Base-by-base conservation (phyloP, 495 filamentous ascomycete species). In the Opeltia flavorubescens region DNA sequence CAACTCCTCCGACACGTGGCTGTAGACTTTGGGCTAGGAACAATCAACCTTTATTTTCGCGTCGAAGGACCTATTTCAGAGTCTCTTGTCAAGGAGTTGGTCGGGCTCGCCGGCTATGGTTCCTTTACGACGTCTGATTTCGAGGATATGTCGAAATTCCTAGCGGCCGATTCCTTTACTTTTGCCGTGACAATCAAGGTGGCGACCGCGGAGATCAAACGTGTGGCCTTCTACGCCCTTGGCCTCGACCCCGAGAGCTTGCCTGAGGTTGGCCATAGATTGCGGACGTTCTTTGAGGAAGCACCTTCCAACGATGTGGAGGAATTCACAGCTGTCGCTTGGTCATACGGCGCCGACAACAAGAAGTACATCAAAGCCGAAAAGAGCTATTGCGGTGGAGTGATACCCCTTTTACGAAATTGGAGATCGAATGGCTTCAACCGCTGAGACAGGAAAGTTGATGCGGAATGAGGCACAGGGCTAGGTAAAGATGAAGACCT, bases 181-280 rank as follows among this genome's bases (percentile, higher is more conserved):
- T 50, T 50, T 27, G 47, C 36, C 3, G 42, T 43, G 18, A 52
- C 50, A 15, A 42, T 50, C 7, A 41, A 31, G 6, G 11, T 43
- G 13, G 11, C 17, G 13, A 50, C 50, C n/a, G 50, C 35, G 18
- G 24, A n/a, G 12, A 44, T 50, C 13, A 51, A 52, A 23, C 47
- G 50, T 30, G 50, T 52, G n/a, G 50, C 27, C 27, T 33, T 52
- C 35, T 52, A 52, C 39, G 50, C 50, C 6, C 50, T 52, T 15
- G 38, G 39, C 5, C 28, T 52, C 9, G 36, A 33, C 12, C 30
- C 17, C 23, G 15, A 45, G 24, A 44, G 13, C 18, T 24, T 52
- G n/a, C 47, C 48, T 13, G 13, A 21, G 24, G 20, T 45, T n/a
- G 50, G 46, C 20, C 27, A 50, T n/a, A 38, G 50, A 13, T 18